Conservation (phyloP, 2,329 filamentous ascomycete species). For the Fusarium oligoseptatum region DNA sequence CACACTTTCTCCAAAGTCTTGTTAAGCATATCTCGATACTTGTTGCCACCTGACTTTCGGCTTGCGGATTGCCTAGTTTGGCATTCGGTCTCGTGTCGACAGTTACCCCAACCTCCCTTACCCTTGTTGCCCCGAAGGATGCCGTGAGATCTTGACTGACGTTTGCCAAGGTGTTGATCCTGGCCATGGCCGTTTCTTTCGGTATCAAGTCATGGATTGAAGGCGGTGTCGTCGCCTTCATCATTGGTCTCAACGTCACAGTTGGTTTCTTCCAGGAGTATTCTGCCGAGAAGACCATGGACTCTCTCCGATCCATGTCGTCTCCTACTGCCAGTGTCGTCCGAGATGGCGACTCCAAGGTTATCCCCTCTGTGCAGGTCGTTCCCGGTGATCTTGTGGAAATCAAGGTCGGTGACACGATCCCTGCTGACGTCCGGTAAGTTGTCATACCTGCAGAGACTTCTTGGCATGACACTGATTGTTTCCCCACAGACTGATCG, state of each 20-base stretch:
- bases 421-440: slow-evolving; percentile 72
- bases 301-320: slow-evolving; percentile 59
- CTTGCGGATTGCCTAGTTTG: slow-evolving; percentile 56
- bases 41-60: slow-evolving; percentile 51
- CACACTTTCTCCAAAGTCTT: slow-evolving; percentile 4
- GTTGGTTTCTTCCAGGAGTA: slow-evolving; percentile 64
- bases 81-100: slow-evolving; percentile 58
- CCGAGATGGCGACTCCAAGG: slow-evolving; percentile 57
- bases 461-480: slow-evolving; percentile 60
- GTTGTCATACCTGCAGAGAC: slow-evolving; percentile 56
- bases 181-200: slow-evolving; percentile 70
- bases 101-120: slow-evolving; percentile 48
- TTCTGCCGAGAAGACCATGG: slow-evolving; percentile 64
- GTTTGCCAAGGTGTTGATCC: slow-evolving; percentile 60
- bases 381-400: slow-evolving; percentile 70
- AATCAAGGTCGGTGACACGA: slow-evolving; percentile 68
- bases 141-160: slow-evolving; percentile 28
- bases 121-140: slow-evolving; percentile 9
- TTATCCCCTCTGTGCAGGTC: slow-evolving; percentile 57
- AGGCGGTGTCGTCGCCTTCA: slow-evolving; percentile 69
- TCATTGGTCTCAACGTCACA: slow-evolving; percentile 70
- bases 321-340: slow-evolving; percentile 60
- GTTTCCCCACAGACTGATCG: slow-evolving; percentile 63
- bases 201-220: slow-evolving; percentile 72
- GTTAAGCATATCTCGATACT: slow-evolving; percentile 33